A percentile compares a stretch with the other conserved stretches of the same genome.
Conservation (phyloP, 305 asterid genomes). For the Fraxinus greggii region DNA sequence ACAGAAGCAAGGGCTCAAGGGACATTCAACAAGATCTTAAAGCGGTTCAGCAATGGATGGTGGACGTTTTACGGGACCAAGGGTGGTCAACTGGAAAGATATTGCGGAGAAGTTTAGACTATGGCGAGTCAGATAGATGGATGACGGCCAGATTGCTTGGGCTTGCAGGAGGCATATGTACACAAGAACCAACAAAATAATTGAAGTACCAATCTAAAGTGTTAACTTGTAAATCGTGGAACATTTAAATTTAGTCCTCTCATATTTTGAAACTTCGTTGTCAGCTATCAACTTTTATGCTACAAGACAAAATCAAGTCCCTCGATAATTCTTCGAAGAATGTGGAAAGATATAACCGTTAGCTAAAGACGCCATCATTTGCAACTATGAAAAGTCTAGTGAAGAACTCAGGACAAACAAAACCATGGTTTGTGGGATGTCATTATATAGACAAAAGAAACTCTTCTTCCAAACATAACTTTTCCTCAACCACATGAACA, state of each 20-base stretch:
- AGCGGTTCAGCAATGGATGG: conserved; percentile 78
- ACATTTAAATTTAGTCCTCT: background rate
- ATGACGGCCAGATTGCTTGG: conserved; percentile 86
- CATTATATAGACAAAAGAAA: background rate
- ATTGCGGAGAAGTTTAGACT: conserved; percentile 78
- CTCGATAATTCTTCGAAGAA: background rate
- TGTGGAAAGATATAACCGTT: background rate
- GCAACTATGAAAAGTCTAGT: background rate
- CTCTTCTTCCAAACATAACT: background rate
- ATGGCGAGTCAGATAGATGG: conserved; percentile 69
- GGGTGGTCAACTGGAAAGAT: conserved; percentile 67
- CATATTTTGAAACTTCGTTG: background rate
- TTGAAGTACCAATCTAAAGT: conserved; percentile 60
- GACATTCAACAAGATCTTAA: conserved; percentile 53
- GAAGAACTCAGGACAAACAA: background rate
- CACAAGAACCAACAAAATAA: conserved; percentile 52
- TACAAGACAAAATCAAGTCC: background rate
- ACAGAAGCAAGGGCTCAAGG: conserved; percentile 43
- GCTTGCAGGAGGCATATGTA: conserved; percentile 72
- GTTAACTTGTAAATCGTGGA: background rate
- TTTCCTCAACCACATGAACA: background rate
- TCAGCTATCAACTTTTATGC: background rate
- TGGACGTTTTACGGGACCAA: conserved; percentile 65
- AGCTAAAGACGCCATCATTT: background rate
- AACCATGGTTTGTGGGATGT: background rate